Evolutionary conservation across 176 grass and related monocot genomes (phyloP), one percentile per base, ranked within the genome.

Genomic region (Olyra latifolia): DNA sequence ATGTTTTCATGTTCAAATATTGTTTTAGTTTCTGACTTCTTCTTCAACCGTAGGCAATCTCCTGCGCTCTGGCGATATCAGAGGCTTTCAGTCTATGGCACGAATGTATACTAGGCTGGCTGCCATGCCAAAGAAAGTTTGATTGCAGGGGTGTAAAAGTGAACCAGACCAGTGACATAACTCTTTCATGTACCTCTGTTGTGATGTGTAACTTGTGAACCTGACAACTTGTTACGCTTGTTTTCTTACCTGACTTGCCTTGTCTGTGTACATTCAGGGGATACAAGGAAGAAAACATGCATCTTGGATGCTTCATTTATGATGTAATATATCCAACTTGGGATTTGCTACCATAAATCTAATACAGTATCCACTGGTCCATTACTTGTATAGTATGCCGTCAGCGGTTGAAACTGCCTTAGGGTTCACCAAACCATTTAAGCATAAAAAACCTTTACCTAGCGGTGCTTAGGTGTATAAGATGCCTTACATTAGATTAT

Each of bases 11-110:
- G 27, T 63, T 50, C 55, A 38, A 43, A 24, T 53, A 0, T 35
- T 4, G 12, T 50, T 2, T 13, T 44, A n/a, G 2, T 57, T 52
- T 65, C 38, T 55, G 56, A 6, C 38, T 4, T 77, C 48, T 46
- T 74, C 17, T 15, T 65, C 73, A 23, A 81, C 38, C 25, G 16
- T 75, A 97, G 88, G 94, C 23, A 97, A 93, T 83, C 94, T 97
- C 66, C 77, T 97, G 14, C 83, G 94, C 10, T 97, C 94, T 1
- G 94, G 91, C 0, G 94, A 97, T 74, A 61, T 88, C 25, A 87
- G 88, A 59, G 91, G 94, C 24, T 97, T 85, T 48, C 88, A 88
- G 63, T 97, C 94, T 16, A 97, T 93, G 94, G 94, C 91, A 52
- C 83, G 69, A 64, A 97, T 97, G 94, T 97, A 93, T 72, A 88